Percentiles rank a stretch among this genome's conserved stretches.
Conservation (phyloP, 108 stramenopile genomes). For the Cyclotella baltica region DNA sequence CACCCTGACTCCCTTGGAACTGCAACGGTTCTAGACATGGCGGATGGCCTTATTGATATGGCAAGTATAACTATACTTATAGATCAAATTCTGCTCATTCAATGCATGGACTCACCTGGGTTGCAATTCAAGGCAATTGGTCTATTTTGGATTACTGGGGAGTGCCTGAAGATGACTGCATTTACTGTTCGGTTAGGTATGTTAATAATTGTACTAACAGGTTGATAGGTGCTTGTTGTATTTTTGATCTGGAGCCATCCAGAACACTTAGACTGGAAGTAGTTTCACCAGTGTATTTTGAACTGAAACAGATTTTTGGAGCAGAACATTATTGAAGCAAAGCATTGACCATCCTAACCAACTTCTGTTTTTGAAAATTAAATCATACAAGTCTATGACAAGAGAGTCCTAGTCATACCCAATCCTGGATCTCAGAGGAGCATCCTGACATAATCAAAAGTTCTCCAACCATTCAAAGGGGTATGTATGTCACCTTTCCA, state of each 20-base stretch:
- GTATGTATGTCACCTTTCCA: too few species aligned
- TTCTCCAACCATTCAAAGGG: conserved; percentile 33
- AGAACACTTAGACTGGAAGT: too few species aligned
- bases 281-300: too few species aligned
- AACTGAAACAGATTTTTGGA: too few species aligned
- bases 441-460: conserved; percentile 11
- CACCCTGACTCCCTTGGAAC: conserved; percentile 5
- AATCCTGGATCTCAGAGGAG: background rate
- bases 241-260: too few species aligned
- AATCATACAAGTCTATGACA: conserved; percentile 38
- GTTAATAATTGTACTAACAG: too few species aligned
- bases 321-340: too few species aligned
- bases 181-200: conserved; percentile 18
- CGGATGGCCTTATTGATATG: conserved; percentile 9
- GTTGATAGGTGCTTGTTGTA: too few species aligned
- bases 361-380: too few species aligned
- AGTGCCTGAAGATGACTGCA: conserved; percentile 16
- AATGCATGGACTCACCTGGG: background rate
- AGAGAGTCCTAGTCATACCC: conserved; percentile 30
- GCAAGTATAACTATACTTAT: conserved; percentile 23
- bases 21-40: conserved; percentile 25
- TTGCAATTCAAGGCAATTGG: conserved; percentile 25
- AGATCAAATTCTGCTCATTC: conserved; percentile 5
- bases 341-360: too few species aligned
- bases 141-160: conserved; percentile 32